Conservation (phyloP, 441 rosid genomes). For the Oxalis stricta region DNA sequence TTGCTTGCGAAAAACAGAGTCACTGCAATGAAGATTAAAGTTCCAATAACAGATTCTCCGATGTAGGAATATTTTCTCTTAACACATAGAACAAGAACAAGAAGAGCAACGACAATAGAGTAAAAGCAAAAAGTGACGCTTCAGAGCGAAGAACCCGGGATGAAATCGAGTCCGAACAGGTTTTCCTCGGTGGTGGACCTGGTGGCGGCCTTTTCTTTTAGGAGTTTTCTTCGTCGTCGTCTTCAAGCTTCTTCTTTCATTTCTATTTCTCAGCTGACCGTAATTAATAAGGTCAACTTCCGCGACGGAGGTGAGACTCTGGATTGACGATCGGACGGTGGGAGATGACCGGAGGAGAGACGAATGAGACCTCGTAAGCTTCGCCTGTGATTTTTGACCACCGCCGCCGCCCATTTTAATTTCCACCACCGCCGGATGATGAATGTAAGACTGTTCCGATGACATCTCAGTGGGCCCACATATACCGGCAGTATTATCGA, state of each 20-base stretch:
- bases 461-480: conserved; percentile 15
- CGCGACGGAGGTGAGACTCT: conserved; percentile 51
- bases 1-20: conserved; percentile 65
- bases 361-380: conserved; percentile 66
- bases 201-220: conserved; percentile 25
- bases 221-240: conserved; percentile 20
- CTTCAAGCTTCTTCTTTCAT: conserved; percentile 5
- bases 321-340: conserved; percentile 72
- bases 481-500: conserved; percentile 39
- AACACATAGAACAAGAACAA: conserved; percentile 30
- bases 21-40: conserved; percentile 57
- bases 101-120: conserved; percentile 28
- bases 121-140: conserved; percentile 35
- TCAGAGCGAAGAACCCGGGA: conserved; percentile 37
- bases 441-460: not conserved
- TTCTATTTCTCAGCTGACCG: conserved; percentile 5
- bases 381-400: conserved; percentile 42
- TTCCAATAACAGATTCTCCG: conserved; percentile 68
- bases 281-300: conserved; percentile 31
- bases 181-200: conserved; percentile 25
- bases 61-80: conserved; percentile 52
- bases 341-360: conserved; percentile 76
- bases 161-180: conserved; percentile 30
- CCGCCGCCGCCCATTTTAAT: conserved; percentile 42
- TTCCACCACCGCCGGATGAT: conserved; percentile 8